Evolutionary conservation across 805 yeast genomes (phyloP).

Genomic region (Wickerhamiella slavikovae): DNA sequence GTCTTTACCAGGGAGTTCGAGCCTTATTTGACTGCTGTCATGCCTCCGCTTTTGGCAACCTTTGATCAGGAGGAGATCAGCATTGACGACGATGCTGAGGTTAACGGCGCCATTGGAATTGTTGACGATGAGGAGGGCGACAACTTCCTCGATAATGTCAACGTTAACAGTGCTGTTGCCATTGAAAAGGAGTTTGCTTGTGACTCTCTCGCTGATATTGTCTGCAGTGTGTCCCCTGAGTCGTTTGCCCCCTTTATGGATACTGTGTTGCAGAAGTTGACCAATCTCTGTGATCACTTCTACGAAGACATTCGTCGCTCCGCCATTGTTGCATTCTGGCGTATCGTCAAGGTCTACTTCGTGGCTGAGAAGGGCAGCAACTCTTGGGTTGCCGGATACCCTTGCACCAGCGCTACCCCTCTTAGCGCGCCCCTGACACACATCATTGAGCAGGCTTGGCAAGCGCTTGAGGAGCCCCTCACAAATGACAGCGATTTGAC

Average conservation of each 20-base stretch:
- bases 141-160: conserved; percentile 50
- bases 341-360: conserved; percentile 49
- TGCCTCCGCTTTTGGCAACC: conserved; percentile 70
- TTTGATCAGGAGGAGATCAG: conserved; percentile 68
- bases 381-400: conserved; percentile 19
- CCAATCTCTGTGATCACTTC: conserved; percentile 65
- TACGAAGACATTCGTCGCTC: conserved; percentile 76
- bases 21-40: conserved; percentile 59
- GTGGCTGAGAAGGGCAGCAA: conserved; percentile 2
- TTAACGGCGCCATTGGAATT: conserved; percentile 20
- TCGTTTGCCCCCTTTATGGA: conserved; percentile 18
- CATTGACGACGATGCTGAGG: conserved; percentile 21
- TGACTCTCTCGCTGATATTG: conserved; percentile 68
- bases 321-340: conserved; percentile 69
- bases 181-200: conserved; percentile 84
- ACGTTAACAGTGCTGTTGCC: conserved; percentile 86
- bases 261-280: conserved; percentile 24
- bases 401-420: conserved; percentile 9
- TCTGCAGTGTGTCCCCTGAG: conserved; percentile 48
- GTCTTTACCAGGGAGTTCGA: conserved; percentile 84
- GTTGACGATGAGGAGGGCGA: conserved; percentile 25
- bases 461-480: conserved; percentile 37
- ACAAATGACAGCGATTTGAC: conserved; percentile 67
- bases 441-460: conserved; percentile 44
- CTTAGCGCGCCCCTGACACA: conserved; percentile 42